Evolutionary conservation across 768 basidiomycete genomes (phyloP), one percentile per base, ranked within the genome.

Genomic region (Mycena olivaceomarginata): DNA sequence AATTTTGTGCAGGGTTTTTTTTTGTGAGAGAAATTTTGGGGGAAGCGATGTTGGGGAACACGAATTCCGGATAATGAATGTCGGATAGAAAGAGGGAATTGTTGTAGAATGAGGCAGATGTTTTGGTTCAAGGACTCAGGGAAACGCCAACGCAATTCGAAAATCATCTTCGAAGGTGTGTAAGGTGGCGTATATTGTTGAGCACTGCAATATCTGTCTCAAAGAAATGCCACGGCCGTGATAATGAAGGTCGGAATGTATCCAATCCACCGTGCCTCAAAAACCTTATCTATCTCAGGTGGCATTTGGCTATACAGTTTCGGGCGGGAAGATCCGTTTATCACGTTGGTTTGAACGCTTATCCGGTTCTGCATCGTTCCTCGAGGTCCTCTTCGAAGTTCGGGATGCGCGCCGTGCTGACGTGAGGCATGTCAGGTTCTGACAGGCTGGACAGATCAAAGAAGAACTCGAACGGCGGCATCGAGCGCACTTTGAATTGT

Each of bases 91-190:
- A n/a, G n/a, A n/a, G n/a, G n/a, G n/a, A n/a, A n/a, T n/a, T n/a
- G n/a, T n/a, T n/a, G n/a, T n/a, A 88, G 67, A 80, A 83, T 16
- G 88, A 90, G 79, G 79, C 84, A 0, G 72, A 62, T 22, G 81
- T 81, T 4, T 81, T 91, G 48, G 78, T 90, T 6, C 70, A 83
- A 4, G 84, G 85, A 37, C 78, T 90, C 41, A 43, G 73, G 10
- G 76, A 76, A 5, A 81, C 75, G 40, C 88, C 89, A 3, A 75
- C 83, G 9, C 76, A 82, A 9, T 87, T 82, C 67, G 80, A 84
- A 20, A 76, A 80, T 8, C 88, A 90, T 77, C 75, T 90, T 37
- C 83, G 88, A 78, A 82, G 88, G 88, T 88, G 67, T 18, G 79
- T 63, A 11, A 40, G 31, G 2, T 40, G 15, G 15, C 31, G 5